Percentiles rank a stretch among this genome's conserved stretches.
Evolutionary conservation across 169 alveolate genomes (phyloP).

Genomic region (Plasmodium inui): DNA sequence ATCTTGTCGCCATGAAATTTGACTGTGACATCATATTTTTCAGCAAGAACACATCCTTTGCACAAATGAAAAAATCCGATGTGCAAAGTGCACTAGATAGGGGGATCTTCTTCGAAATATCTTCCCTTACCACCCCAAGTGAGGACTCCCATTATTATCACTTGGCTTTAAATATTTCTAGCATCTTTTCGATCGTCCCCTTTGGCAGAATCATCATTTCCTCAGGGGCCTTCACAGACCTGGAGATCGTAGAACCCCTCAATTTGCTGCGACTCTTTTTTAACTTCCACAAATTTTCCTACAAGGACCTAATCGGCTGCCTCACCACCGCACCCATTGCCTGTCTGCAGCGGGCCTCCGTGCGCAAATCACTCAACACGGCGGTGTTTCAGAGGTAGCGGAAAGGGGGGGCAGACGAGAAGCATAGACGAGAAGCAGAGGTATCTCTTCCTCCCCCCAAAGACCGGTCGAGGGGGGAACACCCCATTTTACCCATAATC

Average conservation of each 20-base stretch:
- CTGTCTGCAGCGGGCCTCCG: slow-evolving; percentile 75
- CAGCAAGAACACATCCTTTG: neutral
- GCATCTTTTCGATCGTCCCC: slow-evolving; percentile 11
- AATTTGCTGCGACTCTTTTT: slow-evolving; percentile 34
- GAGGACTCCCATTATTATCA: slow-evolving; percentile 17
- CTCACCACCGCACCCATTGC: slow-evolving; percentile 45
- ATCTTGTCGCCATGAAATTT: slow-evolving; percentile 7
- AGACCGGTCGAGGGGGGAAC: neutral
- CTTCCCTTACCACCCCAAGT: slow-evolving; percentile 6
- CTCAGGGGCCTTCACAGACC: slow-evolving; percentile 17
- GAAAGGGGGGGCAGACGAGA: neutral
- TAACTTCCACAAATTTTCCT: slow-evolving; percentile 46
- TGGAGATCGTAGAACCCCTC: slow-evolving; percentile 40
- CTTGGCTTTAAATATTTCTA: slow-evolving; percentile 9
- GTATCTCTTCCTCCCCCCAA: neutral
- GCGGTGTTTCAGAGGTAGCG: slow-evolving; percentile 42
- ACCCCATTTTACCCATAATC: neutral
- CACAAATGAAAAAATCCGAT: slow-evolving; percentile 30
- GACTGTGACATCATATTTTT: slow-evolving; percentile 67
- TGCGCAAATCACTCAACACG: slow-evolving; percentile 30
- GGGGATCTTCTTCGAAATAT: slow-evolving; percentile 64
- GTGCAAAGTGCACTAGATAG: slow-evolving; percentile 38
- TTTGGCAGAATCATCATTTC: slow-evolving; percentile 33
- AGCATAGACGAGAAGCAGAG: neutral
- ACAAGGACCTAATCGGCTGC: slow-evolving; percentile 34